Base-by-base conservation (phyloP, 257 asterid species). In the Solanum neorickii region DNA sequence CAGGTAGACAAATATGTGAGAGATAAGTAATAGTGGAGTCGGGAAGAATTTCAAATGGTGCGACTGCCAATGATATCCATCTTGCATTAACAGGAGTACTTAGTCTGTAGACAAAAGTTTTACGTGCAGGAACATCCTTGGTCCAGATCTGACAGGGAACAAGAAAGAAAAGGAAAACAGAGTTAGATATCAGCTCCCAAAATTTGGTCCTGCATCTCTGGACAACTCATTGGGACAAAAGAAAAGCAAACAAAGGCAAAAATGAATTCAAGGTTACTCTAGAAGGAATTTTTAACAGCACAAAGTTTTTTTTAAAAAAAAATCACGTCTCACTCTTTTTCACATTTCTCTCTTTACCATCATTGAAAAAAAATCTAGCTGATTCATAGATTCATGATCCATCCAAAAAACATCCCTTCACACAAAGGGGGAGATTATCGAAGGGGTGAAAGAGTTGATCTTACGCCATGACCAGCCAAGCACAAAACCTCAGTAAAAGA, bases 21-120 rank as follows among this genome's bases (percentile, higher is more conserved):
- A 96, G 91, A 90, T 89, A 86, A 75, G 94, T 93, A 92, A 91
- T 91, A 90, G 93, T 95, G 73, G 89, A 93, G 88, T 97, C 98
- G 13, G 99, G 96, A 89, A 97, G 92, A 90, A 97, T 92, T 91
- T 96, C 98, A 89, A 95, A 94, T 86, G 98, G 98, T 8, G 98
- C 99, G 86, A 97, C 98, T 77, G 93, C 94, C 89, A 97, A 94
- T 83, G 98, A 94, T 89, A 97, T 94, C 95, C 96, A 97, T 82
- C 93, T 95, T 87, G 99, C 96, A 91, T 98, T 93, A 84, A 97
- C 99, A 89, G 99, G 98, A 92, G 94, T 92, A 86, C 93, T 94
- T 93, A 97, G 89, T 91, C 87, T 95, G 90, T 97, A 97, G 68
- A 95, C 95, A 84, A 91, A 97, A 75, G 99, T 97, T 94, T 95